phyloP scores from a whole-genome alignment of 257 asterid genomes.

The Rauvolfia tetraphylla region DNA sequence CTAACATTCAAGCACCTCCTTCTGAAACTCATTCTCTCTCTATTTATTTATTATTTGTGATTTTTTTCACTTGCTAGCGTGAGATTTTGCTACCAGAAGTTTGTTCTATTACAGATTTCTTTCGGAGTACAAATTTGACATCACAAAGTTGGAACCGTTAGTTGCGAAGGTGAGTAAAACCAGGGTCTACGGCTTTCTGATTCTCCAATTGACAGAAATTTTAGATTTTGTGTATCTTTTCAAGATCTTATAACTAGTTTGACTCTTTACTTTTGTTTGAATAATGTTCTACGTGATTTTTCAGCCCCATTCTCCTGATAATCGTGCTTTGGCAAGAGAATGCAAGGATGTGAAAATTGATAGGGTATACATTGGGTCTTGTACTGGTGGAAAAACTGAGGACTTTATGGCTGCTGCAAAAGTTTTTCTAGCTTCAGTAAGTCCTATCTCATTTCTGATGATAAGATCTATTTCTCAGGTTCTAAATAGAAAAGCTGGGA shows the following conservation, averaged over 20 bases:
- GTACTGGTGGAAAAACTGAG: constrained; percentile 96
- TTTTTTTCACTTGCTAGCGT: background rate
- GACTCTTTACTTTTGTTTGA: constrained; percentile 3
- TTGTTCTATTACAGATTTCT: constrained; percentile 49
- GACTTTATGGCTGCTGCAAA: constrained; percentile 98
- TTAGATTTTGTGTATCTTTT: background rate
- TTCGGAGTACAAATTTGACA: constrained; percentile 70
- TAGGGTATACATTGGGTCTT: constrained; percentile 93
- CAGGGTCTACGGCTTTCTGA: constrained; percentile 14
- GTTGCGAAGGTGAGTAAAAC: constrained; percentile 74
- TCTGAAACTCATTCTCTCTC: background rate
- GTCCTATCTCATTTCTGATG: constrained; percentile 15
- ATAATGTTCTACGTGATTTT: constrained; percentile 7
- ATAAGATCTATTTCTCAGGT: background rate
- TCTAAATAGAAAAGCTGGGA: background rate
- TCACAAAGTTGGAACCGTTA: constrained; percentile 88
- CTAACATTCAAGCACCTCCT: too few relatives aligned
- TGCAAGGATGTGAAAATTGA: constrained; percentile 91
- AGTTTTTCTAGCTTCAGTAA: constrained; percentile 80
- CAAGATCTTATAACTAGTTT: background rate
- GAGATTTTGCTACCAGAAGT: constrained; percentile 4
- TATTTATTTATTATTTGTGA: background rate
- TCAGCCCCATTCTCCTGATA: constrained; percentile 97
- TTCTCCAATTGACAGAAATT: constrained; percentile 4
- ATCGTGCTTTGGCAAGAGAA: constrained; percentile 94